Conservation (phyloP, 139 green algal genomes). For the Chlamydomonas sp. region DNA sequence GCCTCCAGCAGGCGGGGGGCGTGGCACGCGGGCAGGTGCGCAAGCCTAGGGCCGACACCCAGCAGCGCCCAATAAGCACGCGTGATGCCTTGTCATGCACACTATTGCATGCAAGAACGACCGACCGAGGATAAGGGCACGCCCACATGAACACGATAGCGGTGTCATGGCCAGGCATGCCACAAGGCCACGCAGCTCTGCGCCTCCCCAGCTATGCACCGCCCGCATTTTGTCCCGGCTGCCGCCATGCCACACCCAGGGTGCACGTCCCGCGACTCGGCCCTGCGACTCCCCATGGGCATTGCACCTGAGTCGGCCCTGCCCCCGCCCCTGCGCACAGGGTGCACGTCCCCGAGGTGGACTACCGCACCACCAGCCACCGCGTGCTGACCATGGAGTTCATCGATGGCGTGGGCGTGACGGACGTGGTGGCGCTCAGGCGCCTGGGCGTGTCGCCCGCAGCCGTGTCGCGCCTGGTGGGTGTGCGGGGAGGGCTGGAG, state of each 20-base stretch:
- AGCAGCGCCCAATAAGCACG: background rate
- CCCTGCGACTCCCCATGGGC: background rate
- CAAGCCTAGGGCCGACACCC: background rate
- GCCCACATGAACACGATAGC: too few relatives aligned
- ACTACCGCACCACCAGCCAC: conserved; percentile 46
- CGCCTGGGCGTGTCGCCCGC: conserved; percentile 32
- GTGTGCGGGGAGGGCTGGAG: too few relatives aligned
- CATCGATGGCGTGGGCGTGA: conserved; percentile 70
- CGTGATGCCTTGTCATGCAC: background rate
- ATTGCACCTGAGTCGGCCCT: background rate
- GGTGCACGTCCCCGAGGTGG: conserved; percentile 73
- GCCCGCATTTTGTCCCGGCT: too few relatives aligned
- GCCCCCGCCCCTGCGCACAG: background rate
- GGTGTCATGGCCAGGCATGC: too few relatives aligned
- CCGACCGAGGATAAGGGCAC: too few relatives aligned
- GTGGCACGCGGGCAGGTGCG: conserved; percentile 36
- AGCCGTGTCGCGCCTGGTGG: conserved; percentile 76
- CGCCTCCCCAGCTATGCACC: too few relatives aligned
- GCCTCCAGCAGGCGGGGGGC: conserved; percentile 23
- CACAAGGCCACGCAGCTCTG: too few relatives aligned
- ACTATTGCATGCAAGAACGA: too few relatives aligned
- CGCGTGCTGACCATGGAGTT: conserved; percentile 93
- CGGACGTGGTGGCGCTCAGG: conserved; percentile 42
- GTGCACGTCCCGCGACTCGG: background rate
- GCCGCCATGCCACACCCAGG: too few relatives aligned